A percentile compares a stretch with the other conserved stretches of the same genome.
Evolutionary conservation across 805 yeast genomes (phyloP).

Genomic region (Candida methanosorbosa): DNA sequence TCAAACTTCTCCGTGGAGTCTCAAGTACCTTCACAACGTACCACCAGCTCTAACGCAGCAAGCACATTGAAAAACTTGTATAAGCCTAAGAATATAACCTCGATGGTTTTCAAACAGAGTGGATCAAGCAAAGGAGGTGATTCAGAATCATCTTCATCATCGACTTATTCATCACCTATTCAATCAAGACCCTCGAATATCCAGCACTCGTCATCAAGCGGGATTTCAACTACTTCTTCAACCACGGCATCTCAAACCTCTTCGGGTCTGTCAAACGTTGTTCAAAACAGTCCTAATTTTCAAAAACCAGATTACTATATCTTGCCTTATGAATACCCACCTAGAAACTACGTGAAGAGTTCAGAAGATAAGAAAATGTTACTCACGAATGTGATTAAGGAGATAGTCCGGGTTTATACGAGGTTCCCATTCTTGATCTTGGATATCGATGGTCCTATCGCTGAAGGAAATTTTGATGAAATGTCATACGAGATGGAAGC

Average conservation of each 20-base stretch:
- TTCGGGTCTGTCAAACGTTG: too few species aligned
- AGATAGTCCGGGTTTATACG: not conserved
- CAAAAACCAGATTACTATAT: not conserved
- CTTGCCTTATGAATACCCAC: not conserved
- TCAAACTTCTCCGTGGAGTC: too few species aligned
- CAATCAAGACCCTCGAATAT: too few species aligned
- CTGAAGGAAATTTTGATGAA: too few species aligned
- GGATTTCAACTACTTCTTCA: too few species aligned
- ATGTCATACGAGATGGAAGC: not conserved
- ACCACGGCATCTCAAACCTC: too few species aligned
- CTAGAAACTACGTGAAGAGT: not conserved
- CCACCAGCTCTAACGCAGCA: too few species aligned
- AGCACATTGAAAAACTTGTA: not conserved
- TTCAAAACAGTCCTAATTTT: too few species aligned
- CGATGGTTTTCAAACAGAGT: not conserved
- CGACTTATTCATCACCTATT: too few species aligned
- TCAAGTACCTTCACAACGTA: too few species aligned
- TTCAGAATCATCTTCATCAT: too few species aligned
- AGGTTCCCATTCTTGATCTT: not conserved
- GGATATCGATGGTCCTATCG: not conserved
- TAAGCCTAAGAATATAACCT: not conserved
- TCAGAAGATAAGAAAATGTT: not conserved
- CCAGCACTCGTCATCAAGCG: too few species aligned
- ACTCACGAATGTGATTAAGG: not conserved
- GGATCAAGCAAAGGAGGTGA: not conserved